These are phyloP conservation scores for Xylariaceae sp. DNA, from an alignment of 2,329 filamentous ascomycete genomes.

Conservation along the genomic window DNA sequence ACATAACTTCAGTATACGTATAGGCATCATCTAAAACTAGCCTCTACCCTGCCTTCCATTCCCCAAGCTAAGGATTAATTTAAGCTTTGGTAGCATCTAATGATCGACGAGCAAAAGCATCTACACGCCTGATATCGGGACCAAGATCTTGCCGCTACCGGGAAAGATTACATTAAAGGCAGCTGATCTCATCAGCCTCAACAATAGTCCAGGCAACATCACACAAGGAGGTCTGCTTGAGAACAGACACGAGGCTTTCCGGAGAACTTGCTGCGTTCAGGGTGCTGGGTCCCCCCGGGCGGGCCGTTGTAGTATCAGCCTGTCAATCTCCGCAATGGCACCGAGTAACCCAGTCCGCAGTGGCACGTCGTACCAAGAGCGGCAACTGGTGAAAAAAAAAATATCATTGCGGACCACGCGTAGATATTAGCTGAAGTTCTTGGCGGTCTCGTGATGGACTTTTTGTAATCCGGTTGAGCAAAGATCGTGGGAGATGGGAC, in stretches of 20 bases:
- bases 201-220: not conserved
- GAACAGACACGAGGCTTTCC: not conserved
- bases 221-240: not conserved
- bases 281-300: not conserved
- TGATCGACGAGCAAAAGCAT: not conserved
- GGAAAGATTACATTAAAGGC: slow-evolving; percentile 13
- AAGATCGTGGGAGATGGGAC: no score
- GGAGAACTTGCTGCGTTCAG: not conserved
- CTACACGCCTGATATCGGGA: not conserved
- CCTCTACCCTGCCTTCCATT: no score
- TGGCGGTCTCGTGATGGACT: not conserved
- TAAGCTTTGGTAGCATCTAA: not conserved
- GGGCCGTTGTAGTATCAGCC: not conserved
- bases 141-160: not conserved
- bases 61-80: no score
- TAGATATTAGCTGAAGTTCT: not conserved
- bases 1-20: no score
- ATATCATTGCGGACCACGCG: not conserved
- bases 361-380: slow-evolving; percentile 14
- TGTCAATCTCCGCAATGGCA: slow-evolving; percentile 19
- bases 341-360: slow-evolving; percentile 9
- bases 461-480: no score
- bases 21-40: no score
- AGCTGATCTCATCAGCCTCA: slow-evolving; percentile 20
- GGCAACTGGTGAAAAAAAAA: not conserved